phyloP scores from a whole-genome alignment of 768 basidiomycete species.

The Naganishia friedmannii region DNA sequence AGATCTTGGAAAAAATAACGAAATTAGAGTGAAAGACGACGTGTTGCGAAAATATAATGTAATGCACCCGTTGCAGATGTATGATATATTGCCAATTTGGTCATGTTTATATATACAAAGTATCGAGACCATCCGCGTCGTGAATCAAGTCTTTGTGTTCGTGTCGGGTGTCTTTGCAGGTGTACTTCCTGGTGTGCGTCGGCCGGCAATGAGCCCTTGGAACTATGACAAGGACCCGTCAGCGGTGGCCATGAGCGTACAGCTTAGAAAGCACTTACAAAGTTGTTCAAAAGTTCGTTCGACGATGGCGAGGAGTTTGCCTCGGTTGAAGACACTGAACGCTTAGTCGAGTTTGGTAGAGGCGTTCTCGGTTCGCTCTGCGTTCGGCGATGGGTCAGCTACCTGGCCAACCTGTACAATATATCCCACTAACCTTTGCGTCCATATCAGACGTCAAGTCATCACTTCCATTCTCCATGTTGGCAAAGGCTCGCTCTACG shows the following conservation, averaged over 20 bases:
- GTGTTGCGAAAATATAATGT: conserved; percentile 5
- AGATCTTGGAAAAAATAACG: not conserved
- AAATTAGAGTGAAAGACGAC: conserved; percentile 1
- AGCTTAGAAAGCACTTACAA: conserved; percentile 36
- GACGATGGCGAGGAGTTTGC: conserved; percentile 33
- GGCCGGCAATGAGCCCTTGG: conserved; percentile 33
- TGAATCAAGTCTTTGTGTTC: not conserved
- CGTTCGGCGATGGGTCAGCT: not conserved
- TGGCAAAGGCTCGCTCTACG: conserved; percentile 80
- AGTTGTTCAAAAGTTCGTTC: conserved; percentile 50
- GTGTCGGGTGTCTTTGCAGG: conserved; percentile 21
- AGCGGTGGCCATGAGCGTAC: not conserved
- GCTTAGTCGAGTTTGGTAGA: not conserved
- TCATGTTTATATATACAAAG: not conserved
- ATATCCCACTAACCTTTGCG: conserved; percentile 37
- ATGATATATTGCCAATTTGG: not conserved
- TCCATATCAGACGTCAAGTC: conserved; percentile 24
- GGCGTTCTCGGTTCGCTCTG: conserved; percentile 10
- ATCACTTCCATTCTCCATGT: conserved; percentile 66
- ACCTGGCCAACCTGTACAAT: no score
- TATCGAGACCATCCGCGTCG: not conserved
- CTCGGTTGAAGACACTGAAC: not conserved
- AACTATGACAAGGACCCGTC: conserved; percentile 9
- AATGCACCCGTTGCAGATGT: conserved; percentile 4
- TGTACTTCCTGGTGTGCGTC: conserved; percentile 30